Evolutionary conservation across 148 eudicot genomes (phyloP), one percentile per base, ranked within the genome.

Genomic region (Fagopyrum homotropicum): DNA sequence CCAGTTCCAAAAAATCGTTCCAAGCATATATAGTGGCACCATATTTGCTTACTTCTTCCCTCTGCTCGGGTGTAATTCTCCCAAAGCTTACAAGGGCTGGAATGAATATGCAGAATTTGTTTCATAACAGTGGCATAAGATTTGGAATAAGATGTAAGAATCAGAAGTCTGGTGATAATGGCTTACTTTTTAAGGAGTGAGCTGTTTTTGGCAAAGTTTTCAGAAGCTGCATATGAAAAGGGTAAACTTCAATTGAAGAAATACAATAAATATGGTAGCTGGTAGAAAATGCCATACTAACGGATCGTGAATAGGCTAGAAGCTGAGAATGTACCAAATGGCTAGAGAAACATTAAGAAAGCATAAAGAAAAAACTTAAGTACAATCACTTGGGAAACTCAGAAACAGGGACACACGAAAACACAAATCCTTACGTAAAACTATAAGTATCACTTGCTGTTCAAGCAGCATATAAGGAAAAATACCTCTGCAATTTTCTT

Each of bases 71-170:
- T 59, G 88, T 83, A 51, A 90, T 88, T 77, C 88, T 76, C 76
- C 97, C 98, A 80, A 95, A 95, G 83, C 98, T 95, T 82, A 95
- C 96, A 82, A 95, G 81, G 75, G 93, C 98, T 94, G 82, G 29
- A 0, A 66, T 9, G 22, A 15, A 15, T n/a, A 16, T 55, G 22
- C 22, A 55, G 22, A 55, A 6, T n/a, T 16, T 55, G 17, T 55
- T 55, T 55, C 77, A 81, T 40, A 43, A 55, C 60, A 55, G 7
- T 55, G 7, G 26, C 14, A 55, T 6, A 55, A 55, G 60, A n/a
- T 55, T 4, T 55, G 22, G 9, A 4, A 55, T 16, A 55, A 17
- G 7, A n/a, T 55, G 26, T 55, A 55, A n/a, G 60, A 55, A n/a
- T n/a, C 60, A 55, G 5, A 55, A 55, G n/a, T 16, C 49, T 76